Base-by-base conservation (phyloP, 192 early-diverging fungal species). In the Mortierella alpina region DNA sequence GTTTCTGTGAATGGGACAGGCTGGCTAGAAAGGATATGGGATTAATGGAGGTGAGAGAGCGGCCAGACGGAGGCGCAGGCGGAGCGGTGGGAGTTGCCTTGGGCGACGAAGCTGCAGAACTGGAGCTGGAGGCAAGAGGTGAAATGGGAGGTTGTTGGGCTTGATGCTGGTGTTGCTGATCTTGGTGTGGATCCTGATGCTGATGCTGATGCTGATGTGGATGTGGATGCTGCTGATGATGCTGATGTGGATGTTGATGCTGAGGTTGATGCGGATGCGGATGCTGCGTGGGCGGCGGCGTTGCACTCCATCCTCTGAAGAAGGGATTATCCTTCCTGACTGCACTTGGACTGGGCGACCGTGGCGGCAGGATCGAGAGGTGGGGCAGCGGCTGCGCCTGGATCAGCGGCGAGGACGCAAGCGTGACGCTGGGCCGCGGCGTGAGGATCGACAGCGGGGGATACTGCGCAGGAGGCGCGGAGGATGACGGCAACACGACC, bases 331-430 rank as follows among this genome's bases (percentile, higher is more conserved):
- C 66, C 40, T 67, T 63, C 22, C 67, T 46, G 7, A 48, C 8
- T 13, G 46, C 23, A 51, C 41, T 76, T 22, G 74, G 74, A 39
- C 67, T 76, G 7, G 74, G 74, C 45, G 74, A 76, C 20, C 67
- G 59, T 18, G 51, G 48, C 0, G 62, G 65, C 40, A 75, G n/a
- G 14, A 74, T 23, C 58, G 68, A 59, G 14, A 67, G 23, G 10
- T 68, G 73, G 5, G 66, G 63, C 8, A 70, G 61, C 2, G 68
- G 47, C 45, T 78, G 75, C 0, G 46, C 59, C 50, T 66, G 72
- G 1, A 44, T 40, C 10, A 14, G 17, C 14, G 46, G 13, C 6
- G 58, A 55, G 39, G 72, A n/a, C 8, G 64, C 49, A 7, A 60
- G 42, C 18, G 20, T 4, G 11, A 39, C 63, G 4, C 10, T 40